Conservation (phyloP, 495 filamentous ascomycete species). For the Penicillium paradoxum region DNA sequence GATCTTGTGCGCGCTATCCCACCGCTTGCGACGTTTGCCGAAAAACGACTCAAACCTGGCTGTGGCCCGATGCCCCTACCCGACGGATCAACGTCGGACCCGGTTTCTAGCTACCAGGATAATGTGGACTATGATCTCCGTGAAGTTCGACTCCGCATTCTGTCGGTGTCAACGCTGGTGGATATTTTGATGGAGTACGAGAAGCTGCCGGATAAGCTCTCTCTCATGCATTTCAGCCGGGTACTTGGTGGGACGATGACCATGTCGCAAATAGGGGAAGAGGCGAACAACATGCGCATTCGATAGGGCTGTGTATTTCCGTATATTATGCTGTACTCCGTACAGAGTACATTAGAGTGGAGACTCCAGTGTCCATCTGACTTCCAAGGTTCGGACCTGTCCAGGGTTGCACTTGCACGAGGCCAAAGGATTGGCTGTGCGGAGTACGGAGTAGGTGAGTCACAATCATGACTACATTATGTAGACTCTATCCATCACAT, state of each 20-base stretch:
- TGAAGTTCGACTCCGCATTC: slow-evolving; percentile 19
- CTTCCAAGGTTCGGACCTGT: no score
- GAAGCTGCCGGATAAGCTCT: slow-evolving; percentile 11
- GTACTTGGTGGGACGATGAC: slow-evolving; percentile 36
- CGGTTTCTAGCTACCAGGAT: slow-evolving; percentile 25
- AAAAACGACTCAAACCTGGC: slow-evolving; percentile 29
- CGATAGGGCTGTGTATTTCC: neutral
- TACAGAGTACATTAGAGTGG: neutral
- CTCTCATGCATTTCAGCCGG: slow-evolving; percentile 24
- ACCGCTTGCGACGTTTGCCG: slow-evolving; percentile 24
- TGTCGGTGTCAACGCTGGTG: slow-evolving; percentile 23
- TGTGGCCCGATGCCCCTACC: slow-evolving; percentile 18
- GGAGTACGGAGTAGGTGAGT: neutral
- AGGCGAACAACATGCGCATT: neutral
- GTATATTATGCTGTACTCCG: neutral
- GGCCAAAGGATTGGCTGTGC: slow-evolving; percentile 15
- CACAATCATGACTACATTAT: neutral
- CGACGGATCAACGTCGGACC: slow-evolving; percentile 13
- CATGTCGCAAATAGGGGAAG: slow-evolving; percentile 16
- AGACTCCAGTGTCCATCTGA: no score
- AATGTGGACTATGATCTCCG: slow-evolving; percentile 37
- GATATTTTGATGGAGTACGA: slow-evolving; percentile 33
- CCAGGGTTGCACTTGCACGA: slow-evolving; percentile 6
- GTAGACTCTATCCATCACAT: no score
- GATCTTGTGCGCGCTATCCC: slow-evolving; percentile 33